Conservation (phyloP, 768 basidiomycete species). For the Astraeus odoratus region DNA sequence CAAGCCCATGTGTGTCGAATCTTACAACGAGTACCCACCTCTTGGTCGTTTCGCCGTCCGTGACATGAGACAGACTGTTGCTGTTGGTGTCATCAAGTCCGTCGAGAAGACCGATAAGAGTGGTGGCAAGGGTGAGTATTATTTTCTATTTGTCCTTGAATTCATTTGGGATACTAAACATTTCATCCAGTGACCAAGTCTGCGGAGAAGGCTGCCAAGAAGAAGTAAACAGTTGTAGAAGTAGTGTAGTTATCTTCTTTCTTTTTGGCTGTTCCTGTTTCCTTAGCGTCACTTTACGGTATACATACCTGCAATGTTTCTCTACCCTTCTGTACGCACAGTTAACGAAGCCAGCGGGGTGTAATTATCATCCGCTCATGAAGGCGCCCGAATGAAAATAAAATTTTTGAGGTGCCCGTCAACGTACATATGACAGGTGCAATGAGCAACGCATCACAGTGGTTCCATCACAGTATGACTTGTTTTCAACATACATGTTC, state of each 20-base stretch:
- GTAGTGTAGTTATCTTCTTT: conserved; percentile 53
- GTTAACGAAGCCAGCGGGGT: conserved; percentile 33
- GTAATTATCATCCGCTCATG: conserved; percentile 13
- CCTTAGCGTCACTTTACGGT: conserved; percentile 18
- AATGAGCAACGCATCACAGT: not conserved
- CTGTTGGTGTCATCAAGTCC: conserved; percentile 97
- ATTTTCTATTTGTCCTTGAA: not conserved
- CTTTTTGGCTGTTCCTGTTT: conserved; percentile 34
- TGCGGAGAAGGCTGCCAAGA: conserved; percentile 93
- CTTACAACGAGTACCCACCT: conserved; percentile 96
- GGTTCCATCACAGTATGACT: not conserved
- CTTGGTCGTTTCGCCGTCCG: conserved; percentile 99
- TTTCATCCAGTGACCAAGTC: conserved; percentile 73
- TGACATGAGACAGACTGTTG: conserved; percentile 99
- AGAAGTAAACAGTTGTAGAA: conserved; percentile 89
- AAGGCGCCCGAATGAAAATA: not conserved
- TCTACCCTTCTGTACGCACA: conserved; percentile 43
- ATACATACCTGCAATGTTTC: conserved; percentile 31
- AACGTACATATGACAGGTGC: not conserved
- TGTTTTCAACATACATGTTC: conserved; percentile 67
- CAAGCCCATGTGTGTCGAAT: conserved; percentile 95
- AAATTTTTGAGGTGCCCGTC: not conserved
- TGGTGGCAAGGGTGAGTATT: conserved; percentile 70
- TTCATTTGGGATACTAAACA: conserved; percentile 2
- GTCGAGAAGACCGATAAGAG: conserved; percentile 92